Base-by-base conservation (phyloP, 2,329 filamentous ascomycete genomes). In the Ophiobolus disseminans region DNA sequence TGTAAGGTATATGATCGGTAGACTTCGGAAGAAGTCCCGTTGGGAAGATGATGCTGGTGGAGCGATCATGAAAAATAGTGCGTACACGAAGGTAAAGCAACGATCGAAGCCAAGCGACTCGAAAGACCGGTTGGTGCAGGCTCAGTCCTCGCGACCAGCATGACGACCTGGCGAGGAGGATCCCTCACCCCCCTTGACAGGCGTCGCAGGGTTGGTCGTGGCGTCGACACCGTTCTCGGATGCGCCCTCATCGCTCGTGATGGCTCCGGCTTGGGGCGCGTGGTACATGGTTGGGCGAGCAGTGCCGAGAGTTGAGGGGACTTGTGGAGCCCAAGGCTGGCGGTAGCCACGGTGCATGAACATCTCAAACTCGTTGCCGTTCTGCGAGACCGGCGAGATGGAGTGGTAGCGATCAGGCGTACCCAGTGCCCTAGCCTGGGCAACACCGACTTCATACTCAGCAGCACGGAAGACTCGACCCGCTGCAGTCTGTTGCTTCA, bases 401-500 rank as follows among this genome's bases (percentile, higher is more conserved):
- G 57, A 66, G 31, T 70, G 54, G 53, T 70, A 70, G 28, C 68
- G 68, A 30, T 73, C 68, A 19, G 69, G 67, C 41, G 60, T 62
- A 36, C 55, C 58, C 52, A 66, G 56, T 19, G 61, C 72, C 51
- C 70, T 66, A 62, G 70, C 70, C 50, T 74, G 70, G 41, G 68
- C 66, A 50, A 75, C 73, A 51, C 73, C 73, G 46, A 73, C 69
- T 49, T 78, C 78, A 76, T 97, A 97, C 78, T 97, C 94, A 48
- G 94, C 94, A 49, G 93, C 94, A 50, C 94, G 90, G 77, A 96
- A 97, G 68, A 96, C 91, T 53, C 94, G 91, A 48, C 92, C 90
- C 72, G 96, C 91, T 23, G 94, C 91, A 32, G 93, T 97, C 70
- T 97, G 89, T 57, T 94, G 89, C 82, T 99, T 99, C 62, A 99